phyloP scores from a whole-genome alignment of 768 basidiomycete species.

The Trametes meyenii region DNA sequence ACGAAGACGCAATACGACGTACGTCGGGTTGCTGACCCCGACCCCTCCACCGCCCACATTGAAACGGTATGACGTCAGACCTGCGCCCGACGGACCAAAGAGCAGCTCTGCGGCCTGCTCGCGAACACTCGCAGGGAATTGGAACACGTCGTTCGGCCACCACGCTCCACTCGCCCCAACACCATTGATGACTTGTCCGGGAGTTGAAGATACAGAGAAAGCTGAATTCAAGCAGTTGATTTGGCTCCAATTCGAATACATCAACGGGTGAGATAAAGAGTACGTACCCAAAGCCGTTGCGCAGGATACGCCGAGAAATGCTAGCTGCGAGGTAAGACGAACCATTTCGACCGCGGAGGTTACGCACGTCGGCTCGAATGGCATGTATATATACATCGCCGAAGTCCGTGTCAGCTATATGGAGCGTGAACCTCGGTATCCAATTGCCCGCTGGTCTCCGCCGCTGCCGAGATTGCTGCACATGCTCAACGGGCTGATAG shows the following conservation, averaged over 20 bases:
- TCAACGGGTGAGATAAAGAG: background rate
- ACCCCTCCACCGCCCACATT: constrained; percentile 49
- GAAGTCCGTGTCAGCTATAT: background rate
- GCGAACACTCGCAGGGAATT: constrained; percentile 43
- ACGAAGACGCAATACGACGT: constrained; percentile 25
- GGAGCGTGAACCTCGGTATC: background rate
- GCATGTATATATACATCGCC: background rate
- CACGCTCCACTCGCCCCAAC: constrained; percentile 51
- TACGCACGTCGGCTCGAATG: background rate
- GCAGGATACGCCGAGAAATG: background rate
- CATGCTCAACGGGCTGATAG: background rate
- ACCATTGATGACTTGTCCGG: constrained; percentile 39
- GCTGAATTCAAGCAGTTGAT: background rate
- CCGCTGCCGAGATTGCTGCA: background rate
- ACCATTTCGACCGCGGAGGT: background rate
- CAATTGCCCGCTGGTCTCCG: background rate
- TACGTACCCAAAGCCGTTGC: background rate
- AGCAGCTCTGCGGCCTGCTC: constrained; percentile 45
- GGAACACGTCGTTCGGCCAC: constrained; percentile 48
- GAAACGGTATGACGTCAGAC: constrained; percentile 46
- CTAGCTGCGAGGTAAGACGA: background rate
- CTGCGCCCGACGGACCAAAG: constrained; percentile 42
- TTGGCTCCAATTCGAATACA: background rate
- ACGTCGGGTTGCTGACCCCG: constrained; percentile 42
- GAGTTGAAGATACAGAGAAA: constrained; percentile 6